Evolutionary conservation across 257 asterid species (phyloP), one percentile per base, ranked within the genome.

Genomic region (Catharanthus roseus): DNA sequence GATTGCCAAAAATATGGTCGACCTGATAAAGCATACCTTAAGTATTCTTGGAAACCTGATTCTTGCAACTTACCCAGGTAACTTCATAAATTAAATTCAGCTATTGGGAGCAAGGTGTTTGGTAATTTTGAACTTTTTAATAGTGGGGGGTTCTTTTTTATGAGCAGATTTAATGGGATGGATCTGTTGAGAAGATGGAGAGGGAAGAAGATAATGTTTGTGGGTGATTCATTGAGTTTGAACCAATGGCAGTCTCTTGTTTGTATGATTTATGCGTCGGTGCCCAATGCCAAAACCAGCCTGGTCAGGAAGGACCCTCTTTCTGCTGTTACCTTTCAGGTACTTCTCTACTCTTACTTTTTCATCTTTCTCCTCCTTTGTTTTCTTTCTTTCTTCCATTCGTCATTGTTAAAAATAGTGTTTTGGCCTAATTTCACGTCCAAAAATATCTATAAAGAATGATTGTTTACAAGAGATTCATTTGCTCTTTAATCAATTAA

Each of bases 191-290:
- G 60, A 12, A 85, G 77, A 79, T 87, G 89, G 92, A 78, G 60
- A 41, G 88, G 86, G 39, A 83, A 87, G 85, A 87, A 83, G 83
- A 81, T 87, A 34, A 87, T 85, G 88, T 79, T 84, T 24, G 92
- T 83, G 60, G 92, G 89, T 0, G 91, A 86, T 70, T 86, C 88
- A 29, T 55, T 87, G 66, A 87, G 92, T 50, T 73, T 77, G 15
- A 87, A 87, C 67, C 88, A 85, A 44, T 87, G 92, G 92, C 79
- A 72, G 62, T 87, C 92, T 53, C 73, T 85, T 39, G 81, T 53
- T 13, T 85, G 88, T 65, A 73, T 82, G 83, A 60, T 84, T 26
- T 79, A 82, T 44, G 85, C 87, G 71, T 77, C 88, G 41, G 78
- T 69, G 65, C 88, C 90, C 6, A 76, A 67, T 36, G 76, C 81